These are phyloP conservation scores for Melocanna baccifera DNA, from an alignment of 176 grass and related monocot genomes.

Conservation along the genomic window DNA sequence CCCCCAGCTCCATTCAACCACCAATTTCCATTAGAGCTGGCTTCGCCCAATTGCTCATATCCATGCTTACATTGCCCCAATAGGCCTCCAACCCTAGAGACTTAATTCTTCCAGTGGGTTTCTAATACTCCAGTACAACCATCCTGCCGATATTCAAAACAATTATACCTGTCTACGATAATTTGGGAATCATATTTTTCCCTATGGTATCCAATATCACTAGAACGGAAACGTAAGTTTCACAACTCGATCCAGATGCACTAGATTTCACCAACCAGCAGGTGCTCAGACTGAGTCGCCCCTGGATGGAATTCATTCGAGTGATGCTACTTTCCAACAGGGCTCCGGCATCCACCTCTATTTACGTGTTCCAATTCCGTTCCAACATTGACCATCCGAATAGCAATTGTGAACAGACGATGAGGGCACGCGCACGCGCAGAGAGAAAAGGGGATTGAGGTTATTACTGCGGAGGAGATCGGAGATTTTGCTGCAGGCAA, in stretches of 20 bases:
- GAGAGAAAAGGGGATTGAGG: neutral
- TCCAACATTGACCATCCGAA: neutral
- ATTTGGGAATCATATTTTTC: neutral
- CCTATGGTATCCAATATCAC: neutral
- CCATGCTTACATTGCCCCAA: neutral
- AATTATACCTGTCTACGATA: neutral
- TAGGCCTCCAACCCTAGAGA: neutral
- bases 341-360: neutral
- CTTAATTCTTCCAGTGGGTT: neutral
- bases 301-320: neutral
- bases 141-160: neutral
- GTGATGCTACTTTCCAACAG: neutral
- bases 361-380: neutral
- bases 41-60: neutral
- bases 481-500: slow-evolving; percentile 45
- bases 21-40: neutral
- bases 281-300: neutral
- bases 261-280: neutral
- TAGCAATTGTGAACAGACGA: neutral
- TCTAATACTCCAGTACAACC: neutral
- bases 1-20: slow-evolving; percentile 21
- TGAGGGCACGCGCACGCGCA: neutral
- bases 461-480: slow-evolving; percentile 46
- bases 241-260: neutral
- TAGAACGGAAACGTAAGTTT: neutral